phyloP scores from a whole-genome alignment of 1,139 yeast species.

The Pichia sp. region DNA sequence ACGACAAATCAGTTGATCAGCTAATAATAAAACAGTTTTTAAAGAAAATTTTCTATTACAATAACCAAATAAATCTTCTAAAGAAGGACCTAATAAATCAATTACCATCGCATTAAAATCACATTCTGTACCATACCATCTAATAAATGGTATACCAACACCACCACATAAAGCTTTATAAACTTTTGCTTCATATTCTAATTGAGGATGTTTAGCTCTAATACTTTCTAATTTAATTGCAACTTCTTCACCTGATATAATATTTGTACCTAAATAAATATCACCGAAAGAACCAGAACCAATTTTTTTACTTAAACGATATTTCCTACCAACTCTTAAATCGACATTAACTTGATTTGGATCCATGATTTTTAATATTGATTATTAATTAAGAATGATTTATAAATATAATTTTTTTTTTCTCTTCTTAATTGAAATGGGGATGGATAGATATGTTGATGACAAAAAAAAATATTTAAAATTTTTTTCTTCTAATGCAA shows the following conservation, averaged over 20 bases:
- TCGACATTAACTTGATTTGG: conserved; percentile 18
- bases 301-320: conserved; percentile 90
- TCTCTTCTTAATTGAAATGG: no score
- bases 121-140: conserved; percentile 97
- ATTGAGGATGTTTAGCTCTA: conserved; percentile 91
- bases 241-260: conserved; percentile 94
- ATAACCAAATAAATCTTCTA: conserved; percentile 93
- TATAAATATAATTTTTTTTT: no score
- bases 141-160: conserved; percentile 92
- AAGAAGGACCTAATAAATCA: conserved; percentile 89
- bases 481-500: no score
- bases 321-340: conserved; percentile 90
- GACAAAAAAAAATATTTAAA: no score
- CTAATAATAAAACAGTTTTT: conserved; percentile 86
- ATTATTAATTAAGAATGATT: no score
- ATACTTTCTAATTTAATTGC: conserved; percentile 92
- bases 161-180: conserved; percentile 95
- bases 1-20: conserved; percentile 91
- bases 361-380: no score
- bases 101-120: conserved; percentile 97
- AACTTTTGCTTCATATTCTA: conserved; percentile 94
- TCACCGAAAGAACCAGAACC: conserved; percentile 98
- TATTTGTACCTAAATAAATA: conserved; percentile 80
- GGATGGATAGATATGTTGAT: no score
- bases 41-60: conserved; percentile 90